Conservation (phyloP, 805 yeast species). For the Isabelozyma pseudorhagii region DNA sequence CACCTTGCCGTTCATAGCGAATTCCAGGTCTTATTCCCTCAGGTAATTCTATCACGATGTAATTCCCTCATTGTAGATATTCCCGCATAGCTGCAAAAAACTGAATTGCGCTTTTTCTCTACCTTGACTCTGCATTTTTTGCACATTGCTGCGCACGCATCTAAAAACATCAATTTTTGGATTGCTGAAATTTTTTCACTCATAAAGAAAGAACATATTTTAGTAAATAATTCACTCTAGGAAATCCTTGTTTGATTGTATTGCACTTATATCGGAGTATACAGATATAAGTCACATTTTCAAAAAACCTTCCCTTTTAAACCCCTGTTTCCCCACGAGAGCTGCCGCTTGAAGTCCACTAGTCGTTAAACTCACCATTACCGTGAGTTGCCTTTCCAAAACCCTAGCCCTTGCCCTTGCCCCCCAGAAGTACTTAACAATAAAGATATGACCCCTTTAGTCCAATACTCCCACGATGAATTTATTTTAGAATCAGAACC, state of each 20-base stretch:
- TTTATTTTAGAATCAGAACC: slow-evolving; percentile 2
- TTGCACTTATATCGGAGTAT: background rate
- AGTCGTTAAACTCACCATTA: slow-evolving; percentile 26
- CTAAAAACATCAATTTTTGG: background rate
- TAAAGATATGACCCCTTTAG: slow-evolving; percentile 20
- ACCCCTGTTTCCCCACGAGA: slow-evolving; percentile 26
- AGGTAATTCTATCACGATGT: background rate
- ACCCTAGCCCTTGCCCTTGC: background rate
- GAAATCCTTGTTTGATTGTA: background rate
- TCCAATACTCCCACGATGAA: slow-evolving; percentile 10
- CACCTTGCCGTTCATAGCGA: background rate
- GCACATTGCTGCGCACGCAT: background rate
- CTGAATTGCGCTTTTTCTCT: background rate
- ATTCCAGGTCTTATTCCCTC: background rate
- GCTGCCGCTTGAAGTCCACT: slow-evolving; percentile 43
- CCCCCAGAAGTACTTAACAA: background rate
- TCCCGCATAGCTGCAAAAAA: background rate
- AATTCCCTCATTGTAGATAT: background rate
- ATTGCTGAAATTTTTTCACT: background rate
- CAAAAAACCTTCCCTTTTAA: background rate
- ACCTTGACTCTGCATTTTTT: background rate
- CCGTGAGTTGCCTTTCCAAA: slow-evolving; percentile 23
- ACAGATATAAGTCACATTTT: background rate
- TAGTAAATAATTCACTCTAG: background rate
- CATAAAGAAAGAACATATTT: background rate